A percentile compares a stretch with the other conserved stretches of the same genome.
These are phyloP conservation scores for Hermanozyma aechmeae DNA, from an alignment of 805 yeast species.

Conservation along the genomic window DNA sequence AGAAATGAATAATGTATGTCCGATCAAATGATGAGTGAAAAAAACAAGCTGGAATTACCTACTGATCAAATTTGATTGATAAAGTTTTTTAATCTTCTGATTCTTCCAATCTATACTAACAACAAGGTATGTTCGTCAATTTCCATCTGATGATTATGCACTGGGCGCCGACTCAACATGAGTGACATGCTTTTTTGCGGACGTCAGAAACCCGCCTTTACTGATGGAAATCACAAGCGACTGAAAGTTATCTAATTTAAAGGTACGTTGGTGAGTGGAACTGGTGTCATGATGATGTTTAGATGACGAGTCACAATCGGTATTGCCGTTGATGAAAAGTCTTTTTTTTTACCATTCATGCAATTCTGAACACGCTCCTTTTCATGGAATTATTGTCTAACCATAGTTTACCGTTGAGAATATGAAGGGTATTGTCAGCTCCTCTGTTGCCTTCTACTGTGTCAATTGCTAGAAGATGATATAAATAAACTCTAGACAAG, in stretches of 20 bases:
- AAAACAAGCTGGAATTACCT: slow-evolving; percentile 1
- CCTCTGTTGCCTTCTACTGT: neutral
- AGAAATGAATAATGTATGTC: neutral
- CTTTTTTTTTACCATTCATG: neutral
- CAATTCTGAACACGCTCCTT: neutral
- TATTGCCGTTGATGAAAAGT: neutral
- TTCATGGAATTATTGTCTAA: neutral
- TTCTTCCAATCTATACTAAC: neutral
- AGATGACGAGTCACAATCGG: slow-evolving; percentile 1
- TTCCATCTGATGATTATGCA: neutral
- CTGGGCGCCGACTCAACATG: neutral
- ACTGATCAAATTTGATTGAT: neutral
- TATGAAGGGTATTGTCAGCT: neutral
- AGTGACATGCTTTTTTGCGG: neutral
- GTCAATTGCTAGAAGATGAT: neutral
- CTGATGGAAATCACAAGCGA: neutral
- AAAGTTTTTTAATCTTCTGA: too few species aligned
- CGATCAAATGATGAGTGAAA: neutral
- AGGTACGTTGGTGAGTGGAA: neutral
- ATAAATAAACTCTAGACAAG: neutral
- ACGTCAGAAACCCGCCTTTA: neutral
- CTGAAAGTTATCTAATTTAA: neutral
- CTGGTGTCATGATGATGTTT: neutral
- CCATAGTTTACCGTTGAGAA: neutral
- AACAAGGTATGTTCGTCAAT: neutral